Conservation (phyloP, 768 basidiomycete species). For the Obba rivulosa region DNA sequence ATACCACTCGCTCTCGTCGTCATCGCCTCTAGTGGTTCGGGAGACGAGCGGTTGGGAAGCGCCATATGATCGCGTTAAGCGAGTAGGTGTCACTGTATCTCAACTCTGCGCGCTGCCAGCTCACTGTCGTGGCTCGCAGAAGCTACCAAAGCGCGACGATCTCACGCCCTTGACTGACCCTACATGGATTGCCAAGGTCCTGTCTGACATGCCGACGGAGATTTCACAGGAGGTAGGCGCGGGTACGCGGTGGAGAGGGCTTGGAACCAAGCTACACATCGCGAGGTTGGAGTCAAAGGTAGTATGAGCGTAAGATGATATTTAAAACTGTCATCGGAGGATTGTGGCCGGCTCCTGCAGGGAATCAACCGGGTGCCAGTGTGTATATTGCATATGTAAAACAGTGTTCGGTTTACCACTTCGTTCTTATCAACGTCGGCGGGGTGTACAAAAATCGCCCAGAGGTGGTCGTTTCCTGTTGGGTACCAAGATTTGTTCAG, state of each 20-base stretch:
- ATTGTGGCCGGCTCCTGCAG: too few species aligned
- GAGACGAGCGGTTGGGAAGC: slow-evolving; percentile 92
- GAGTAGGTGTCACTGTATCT: slow-evolving; percentile 38
- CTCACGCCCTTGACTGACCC: slow-evolving; percentile 85
- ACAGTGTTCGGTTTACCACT: too few species aligned
- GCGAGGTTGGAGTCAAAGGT: slow-evolving; percentile 23
- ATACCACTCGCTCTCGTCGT: slow-evolving; percentile 74
- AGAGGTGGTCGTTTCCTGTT: too few species aligned
- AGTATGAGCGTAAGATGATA: too few species aligned
- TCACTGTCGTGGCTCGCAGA: slow-evolving; percentile 31
- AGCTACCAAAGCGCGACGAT: slow-evolving; percentile 70
- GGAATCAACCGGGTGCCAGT: too few species aligned
- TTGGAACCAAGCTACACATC: slow-evolving; percentile 63
- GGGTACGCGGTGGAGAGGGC: slow-evolving; percentile 80
- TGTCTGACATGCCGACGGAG: slow-evolving; percentile 57
- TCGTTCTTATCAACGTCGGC: too few species aligned
- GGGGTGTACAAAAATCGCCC: too few species aligned
- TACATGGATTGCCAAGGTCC: slow-evolving; percentile 70
- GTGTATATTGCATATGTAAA: too few species aligned
- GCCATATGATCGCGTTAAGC: slow-evolving; percentile 74
- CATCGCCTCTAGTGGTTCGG: slow-evolving; percentile 60
- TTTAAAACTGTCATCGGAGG: too few species aligned
- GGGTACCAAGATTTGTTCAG: too few species aligned
- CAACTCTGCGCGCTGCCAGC: not conserved
- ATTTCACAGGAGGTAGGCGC: slow-evolving; percentile 58